These are phyloP conservation scores for Suillus paluster DNA, from an alignment of 768 basidiomycete species.

Conservation along the genomic window DNA sequence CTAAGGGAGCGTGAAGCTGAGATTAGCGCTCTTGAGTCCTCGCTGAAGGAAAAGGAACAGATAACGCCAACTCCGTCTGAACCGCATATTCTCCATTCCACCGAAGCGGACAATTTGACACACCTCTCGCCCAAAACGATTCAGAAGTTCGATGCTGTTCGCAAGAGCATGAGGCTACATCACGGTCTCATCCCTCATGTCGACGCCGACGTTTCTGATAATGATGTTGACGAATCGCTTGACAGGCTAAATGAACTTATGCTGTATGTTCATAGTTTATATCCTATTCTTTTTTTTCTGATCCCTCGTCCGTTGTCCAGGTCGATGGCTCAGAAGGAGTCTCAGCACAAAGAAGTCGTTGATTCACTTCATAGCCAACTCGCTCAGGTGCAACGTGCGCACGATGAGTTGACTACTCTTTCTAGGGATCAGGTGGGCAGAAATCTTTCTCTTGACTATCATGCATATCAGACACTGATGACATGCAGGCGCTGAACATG, in stretches of 20 bases:
- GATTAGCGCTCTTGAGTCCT: conserved; percentile 72
- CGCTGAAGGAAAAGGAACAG: conserved; percentile 45
- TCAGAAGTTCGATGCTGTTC: conserved; percentile 75
- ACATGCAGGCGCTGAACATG: conserved; percentile 76
- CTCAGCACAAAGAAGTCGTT: conserved; percentile 81
- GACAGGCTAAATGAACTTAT: conserved; percentile 89
- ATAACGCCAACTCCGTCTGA: not conserved
- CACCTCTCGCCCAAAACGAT: conserved; percentile 73
- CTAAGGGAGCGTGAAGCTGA: conserved; percentile 92
- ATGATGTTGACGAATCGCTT: conserved; percentile 66
- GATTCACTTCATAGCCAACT: conserved; percentile 74
- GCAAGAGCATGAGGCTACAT: conserved; percentile 63
- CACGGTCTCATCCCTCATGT: conserved; percentile 40
- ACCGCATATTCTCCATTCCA: conserved; percentile 13
- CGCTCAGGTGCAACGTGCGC: conserved; percentile 69
- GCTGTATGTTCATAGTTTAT: conserved; percentile 59
- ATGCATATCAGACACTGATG: not conserved
- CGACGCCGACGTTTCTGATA: conserved; percentile 38
- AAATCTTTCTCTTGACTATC: not conserved
- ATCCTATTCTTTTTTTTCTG: conserved; percentile 4
- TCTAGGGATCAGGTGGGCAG: conserved; percentile 79
- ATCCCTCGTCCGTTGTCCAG: conserved; percentile 42
- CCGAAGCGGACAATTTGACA: conserved; percentile 27
- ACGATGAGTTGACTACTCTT: conserved; percentile 80
- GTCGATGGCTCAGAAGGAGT: conserved; percentile 98